Conservation (phyloP, 306 rosid genomes). For the Crataegus laevigata region DNA sequence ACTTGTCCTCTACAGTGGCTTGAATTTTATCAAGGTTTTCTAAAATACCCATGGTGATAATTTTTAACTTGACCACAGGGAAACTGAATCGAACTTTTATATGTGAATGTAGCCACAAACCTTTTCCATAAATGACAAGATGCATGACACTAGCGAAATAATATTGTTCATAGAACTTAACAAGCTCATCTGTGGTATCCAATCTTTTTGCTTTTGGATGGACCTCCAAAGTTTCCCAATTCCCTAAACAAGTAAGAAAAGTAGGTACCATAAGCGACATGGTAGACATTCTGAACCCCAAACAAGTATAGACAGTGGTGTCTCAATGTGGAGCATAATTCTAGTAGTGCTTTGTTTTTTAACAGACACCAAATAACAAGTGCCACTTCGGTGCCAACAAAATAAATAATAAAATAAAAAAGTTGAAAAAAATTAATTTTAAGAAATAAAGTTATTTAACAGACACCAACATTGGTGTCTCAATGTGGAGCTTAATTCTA, state of each 20-base stretch:
- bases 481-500: no score
- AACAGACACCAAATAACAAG: no score
- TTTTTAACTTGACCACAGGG: constrained; percentile 1
- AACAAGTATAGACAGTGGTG: background rate
- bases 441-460: no score
- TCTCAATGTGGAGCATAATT: no score
- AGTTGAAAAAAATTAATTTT: no score
- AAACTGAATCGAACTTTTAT: background rate
- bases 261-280: constrained; percentile 12
- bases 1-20: constrained; percentile 68
- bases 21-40: constrained; percentile 80
- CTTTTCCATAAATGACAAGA: constrained; percentile 74
- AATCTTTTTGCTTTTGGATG: constrained; percentile 75
- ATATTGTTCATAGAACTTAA: constrained; percentile 68
- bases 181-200: constrained; percentile 76
- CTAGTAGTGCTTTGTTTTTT: no score
- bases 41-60: constrained; percentile 28
- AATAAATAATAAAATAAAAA: no score
- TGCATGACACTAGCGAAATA: constrained; percentile 88
- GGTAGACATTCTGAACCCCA: background rate
- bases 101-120: constrained; percentile 30
- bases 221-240: constrained; percentile 93
- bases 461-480: no score
- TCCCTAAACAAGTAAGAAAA: constrained; percentile 41
- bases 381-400: no score